phyloP scores from a whole-genome alignment of 225 moss, liverwort and hornwort species.

The Polytrichum formosum region DNA sequence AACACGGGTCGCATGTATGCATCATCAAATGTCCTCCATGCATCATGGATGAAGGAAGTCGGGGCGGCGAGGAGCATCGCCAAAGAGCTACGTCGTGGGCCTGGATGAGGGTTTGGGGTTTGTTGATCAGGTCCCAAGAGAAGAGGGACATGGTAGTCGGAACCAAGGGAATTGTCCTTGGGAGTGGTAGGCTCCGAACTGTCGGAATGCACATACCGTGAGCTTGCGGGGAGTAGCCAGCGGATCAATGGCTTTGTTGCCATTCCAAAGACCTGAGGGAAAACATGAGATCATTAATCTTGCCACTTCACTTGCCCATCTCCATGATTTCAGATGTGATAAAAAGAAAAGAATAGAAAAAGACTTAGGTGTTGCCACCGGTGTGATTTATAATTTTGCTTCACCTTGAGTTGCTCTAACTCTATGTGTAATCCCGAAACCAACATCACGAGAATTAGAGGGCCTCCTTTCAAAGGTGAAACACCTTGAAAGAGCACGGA shows the following conservation, averaged over 20 bases:
- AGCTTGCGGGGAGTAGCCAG: conserved; percentile 46
- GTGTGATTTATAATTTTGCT: too few species aligned
- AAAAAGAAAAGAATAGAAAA: not conserved
- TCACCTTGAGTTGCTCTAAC: too few species aligned
- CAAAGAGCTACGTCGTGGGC: conserved; percentile 29
- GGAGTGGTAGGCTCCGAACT: conserved; percentile 60
- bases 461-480: too few species aligned
- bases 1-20: conserved; percentile 78
- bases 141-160: conserved; percentile 24
- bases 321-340: too few species aligned
- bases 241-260: conserved; percentile 62
- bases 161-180: conserved; percentile 22
- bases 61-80: conserved; percentile 60
- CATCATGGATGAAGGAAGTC: conserved; percentile 62
- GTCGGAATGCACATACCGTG: conserved; percentile 15
- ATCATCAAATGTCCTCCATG: conserved; percentile 73
- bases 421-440: too few species aligned
- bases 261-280: conserved; percentile 53
- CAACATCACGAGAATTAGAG: too few species aligned
- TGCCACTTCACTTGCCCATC: too few species aligned
- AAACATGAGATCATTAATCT: not conserved
- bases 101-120: not conserved
- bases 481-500: too few species aligned
- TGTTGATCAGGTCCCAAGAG: conserved; percentile 16
- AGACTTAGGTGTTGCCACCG: not conserved